Evolutionary conservation across 2,329 filamentous ascomycete species (phyloP).

Genomic region (Trichoderma aggressivum): DNA sequence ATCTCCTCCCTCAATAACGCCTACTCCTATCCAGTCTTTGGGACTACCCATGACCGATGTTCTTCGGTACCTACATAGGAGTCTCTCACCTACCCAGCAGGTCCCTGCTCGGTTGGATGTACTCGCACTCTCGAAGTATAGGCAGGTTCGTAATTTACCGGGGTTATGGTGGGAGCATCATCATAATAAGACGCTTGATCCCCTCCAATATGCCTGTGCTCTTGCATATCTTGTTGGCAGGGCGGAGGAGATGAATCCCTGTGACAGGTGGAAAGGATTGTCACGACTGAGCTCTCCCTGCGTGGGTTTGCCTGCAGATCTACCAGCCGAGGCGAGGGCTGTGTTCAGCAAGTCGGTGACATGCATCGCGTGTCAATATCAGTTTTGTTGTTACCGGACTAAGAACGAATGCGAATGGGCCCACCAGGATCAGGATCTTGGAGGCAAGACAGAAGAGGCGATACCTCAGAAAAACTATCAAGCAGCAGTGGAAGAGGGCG

Average conservation of each 20-base stretch:
- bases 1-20: not conserved
- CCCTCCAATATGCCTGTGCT: constrained; percentile 28
- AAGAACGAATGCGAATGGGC: constrained; percentile 30
- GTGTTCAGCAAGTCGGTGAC: constrained; percentile 23
- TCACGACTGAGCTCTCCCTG: constrained; percentile 29
- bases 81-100: constrained; percentile 24
- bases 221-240: constrained; percentile 34
- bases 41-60: constrained; percentile 8
- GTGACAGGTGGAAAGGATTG: not conserved
- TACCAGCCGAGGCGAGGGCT: constrained; percentile 22
- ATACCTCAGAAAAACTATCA: not conserved
- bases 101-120: constrained; percentile 26
- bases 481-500: not conserved
- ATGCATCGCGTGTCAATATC: constrained; percentile 35
- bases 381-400: constrained; percentile 24
- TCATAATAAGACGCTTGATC: constrained; percentile 21
- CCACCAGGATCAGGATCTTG: not conserved
- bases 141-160: constrained; percentile 28
- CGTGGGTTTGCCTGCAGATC: constrained; percentile 25
- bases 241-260: constrained; percentile 23
- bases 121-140: constrained; percentile 23
- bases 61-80: constrained; percentile 25
- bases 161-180: constrained; percentile 27
- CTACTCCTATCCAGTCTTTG: not conserved
- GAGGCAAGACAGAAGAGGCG: not conserved